A percentile compares a stretch with the other conserved stretches of the same genome.
Evolutionary conservation across 257 asterid species (phyloP).

Genomic region (Penstemon eatonii): DNA sequence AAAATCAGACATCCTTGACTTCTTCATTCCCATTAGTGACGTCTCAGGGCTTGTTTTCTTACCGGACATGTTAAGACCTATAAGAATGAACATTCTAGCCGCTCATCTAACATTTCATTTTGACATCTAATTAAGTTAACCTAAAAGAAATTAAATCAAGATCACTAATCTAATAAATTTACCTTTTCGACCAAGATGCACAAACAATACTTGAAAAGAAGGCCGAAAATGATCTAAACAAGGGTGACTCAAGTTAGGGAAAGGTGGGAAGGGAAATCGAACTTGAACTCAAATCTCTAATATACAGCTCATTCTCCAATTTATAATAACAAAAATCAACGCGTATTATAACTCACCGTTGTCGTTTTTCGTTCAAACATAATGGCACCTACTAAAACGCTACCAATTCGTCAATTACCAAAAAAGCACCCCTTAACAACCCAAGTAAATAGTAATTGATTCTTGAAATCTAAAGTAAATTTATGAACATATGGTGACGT

Average conservation of each 20-base stretch:
- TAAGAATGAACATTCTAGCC: constrained; percentile 6
- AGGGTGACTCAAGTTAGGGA: background rate
- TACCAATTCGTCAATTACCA: background rate
- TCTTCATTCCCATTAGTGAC: constrained; percentile 11
- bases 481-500: constrained; percentile 3
- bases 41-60: constrained; percentile 23
- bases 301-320: background rate
- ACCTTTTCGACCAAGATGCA: constrained; percentile 2
- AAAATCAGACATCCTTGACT: constrained; percentile 9
- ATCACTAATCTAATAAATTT: background rate
- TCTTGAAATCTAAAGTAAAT: constrained; percentile 8
- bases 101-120: background rate
- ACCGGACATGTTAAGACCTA: constrained; percentile 24
- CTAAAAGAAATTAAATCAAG: constrained; percentile 5
- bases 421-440: background rate
- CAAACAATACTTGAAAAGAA: background rate
- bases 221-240: background rate
- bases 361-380: background rate
- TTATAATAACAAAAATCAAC: constrained; percentile 1
- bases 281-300: constrained; percentile 12
- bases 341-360: background rate
- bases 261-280: background rate
- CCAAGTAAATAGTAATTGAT: constrained; percentile 16
- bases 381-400: constrained; percentile 1
- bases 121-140: background rate